These are phyloP conservation scores for Ceratocystis albifundus DNA, from an alignment of 2,329 filamentous ascomycete species.

Conservation along the genomic window DNA sequence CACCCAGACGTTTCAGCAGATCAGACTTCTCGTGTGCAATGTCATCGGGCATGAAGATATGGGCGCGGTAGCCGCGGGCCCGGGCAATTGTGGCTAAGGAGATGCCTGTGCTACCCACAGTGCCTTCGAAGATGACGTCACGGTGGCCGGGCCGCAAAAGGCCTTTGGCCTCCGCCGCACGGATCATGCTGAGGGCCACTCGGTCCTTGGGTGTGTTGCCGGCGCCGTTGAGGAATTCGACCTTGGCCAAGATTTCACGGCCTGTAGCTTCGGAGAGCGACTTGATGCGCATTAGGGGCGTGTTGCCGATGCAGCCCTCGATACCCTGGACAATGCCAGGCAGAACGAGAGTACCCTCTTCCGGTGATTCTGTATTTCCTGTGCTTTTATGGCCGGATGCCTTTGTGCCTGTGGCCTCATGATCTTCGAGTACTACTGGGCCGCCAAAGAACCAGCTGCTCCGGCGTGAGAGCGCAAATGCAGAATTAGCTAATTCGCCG, in stretches of 20 bases:
- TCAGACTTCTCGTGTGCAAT: slow-evolving; percentile 80
- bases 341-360: slow-evolving; percentile 21
- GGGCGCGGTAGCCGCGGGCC: slow-evolving; percentile 77
- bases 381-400: slow-evolving; percentile 22
- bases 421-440: slow-evolving; percentile 33
- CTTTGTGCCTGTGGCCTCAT: slow-evolving; percentile 13
- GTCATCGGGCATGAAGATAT: slow-evolving; percentile 97
- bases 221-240: slow-evolving; percentile 91
- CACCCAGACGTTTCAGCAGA: slow-evolving; percentile 78
- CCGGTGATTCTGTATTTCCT: slow-evolving; percentile 28
- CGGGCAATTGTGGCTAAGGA: slow-evolving; percentile 81
- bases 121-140: slow-evolving; percentile 95
- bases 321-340: slow-evolving; percentile 57
- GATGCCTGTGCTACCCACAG: slow-evolving; percentile 91
- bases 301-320: slow-evolving; percentile 86
- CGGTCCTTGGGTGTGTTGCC: slow-evolving; percentile 91
- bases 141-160: slow-evolving; percentile 67
- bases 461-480: slow-evolving; percentile 26
- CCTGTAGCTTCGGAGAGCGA: slow-evolving; percentile 79
- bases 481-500: slow-evolving; percentile 28
- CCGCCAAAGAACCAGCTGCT: slow-evolving; percentile 38
- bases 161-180: slow-evolving; percentile 64
- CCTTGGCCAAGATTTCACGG: slow-evolving; percentile 82
- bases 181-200: slow-evolving; percentile 83
- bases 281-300: slow-evolving; percentile 74